A percentile compares a stretch with the other conserved stretches of the same genome.
Conservation (phyloP, 495 filamentous ascomycete species). For the Pyrenula massariospora region DNA sequence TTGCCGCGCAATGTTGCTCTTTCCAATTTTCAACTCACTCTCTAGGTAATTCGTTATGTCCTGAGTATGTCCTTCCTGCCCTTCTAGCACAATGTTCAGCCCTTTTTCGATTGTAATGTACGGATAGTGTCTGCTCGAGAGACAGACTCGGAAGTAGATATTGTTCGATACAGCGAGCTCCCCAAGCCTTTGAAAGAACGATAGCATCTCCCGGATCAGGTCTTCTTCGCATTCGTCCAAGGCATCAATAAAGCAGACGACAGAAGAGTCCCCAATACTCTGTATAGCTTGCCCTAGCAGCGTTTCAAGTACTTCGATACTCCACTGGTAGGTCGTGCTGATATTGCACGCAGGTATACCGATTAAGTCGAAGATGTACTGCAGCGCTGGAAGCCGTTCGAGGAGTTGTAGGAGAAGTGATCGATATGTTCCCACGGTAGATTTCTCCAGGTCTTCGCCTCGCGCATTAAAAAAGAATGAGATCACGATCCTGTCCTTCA, state of each 20-base stretch:
- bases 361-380: slow-evolving; percentile 7
- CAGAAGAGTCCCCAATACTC: slow-evolving; percentile 11
- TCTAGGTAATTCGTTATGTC: slow-evolving; percentile 16
- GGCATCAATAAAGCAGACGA: slow-evolving; percentile 27
- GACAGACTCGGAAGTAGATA: slow-evolving; percentile 18
- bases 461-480: slow-evolving; percentile 35
- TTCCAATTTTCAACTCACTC: slow-evolving; percentile 11
- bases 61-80: slow-evolving; percentile 15
- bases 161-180: slow-evolving; percentile 7
- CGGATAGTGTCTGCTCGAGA: slow-evolving; percentile 42
- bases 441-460: slow-evolving; percentile 30
- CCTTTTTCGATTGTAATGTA: slow-evolving; percentile 25
- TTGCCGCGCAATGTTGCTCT: slow-evolving; percentile 4
- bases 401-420: slow-evolving; percentile 20
- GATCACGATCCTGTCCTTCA: slow-evolving; percentile 5
- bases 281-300: slow-evolving; percentile 18
- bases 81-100: slow-evolving; percentile 11
- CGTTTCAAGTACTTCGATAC: slow-evolving; percentile 12
- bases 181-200: slow-evolving; percentile 23
- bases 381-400: slow-evolving; percentile 14
- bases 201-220: slow-evolving; percentile 23
- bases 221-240: slow-evolving; percentile 28
- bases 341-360: background rate
- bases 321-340: slow-evolving; percentile 7
- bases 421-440: slow-evolving; percentile 34